phyloP scores from a whole-genome alignment of 2,329 filamentous ascomycete species.

The Zelopaecilomyces penicillatus region DNA sequence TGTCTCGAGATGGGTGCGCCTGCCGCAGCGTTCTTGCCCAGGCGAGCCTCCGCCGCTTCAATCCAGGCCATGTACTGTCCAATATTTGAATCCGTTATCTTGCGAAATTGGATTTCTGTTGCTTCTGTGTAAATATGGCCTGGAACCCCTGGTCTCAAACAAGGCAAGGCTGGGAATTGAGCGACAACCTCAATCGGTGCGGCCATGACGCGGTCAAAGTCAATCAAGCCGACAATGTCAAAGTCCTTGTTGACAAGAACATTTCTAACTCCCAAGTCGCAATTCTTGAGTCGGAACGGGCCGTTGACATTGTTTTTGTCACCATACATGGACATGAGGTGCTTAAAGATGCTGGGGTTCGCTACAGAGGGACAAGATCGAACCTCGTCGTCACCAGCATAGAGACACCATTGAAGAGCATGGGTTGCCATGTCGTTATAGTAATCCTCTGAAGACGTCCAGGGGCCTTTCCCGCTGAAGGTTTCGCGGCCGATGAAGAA shows the following conservation, averaged over 20 bases:
- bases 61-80: no score
- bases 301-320: background rate
- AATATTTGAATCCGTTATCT: no score
- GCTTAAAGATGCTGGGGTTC: constrained; percentile 1
- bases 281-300: constrained; percentile 5
- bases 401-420: background rate
- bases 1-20: no score
- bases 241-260: constrained; percentile 4
- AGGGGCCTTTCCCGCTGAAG: constrained; percentile 2
- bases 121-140: no score
- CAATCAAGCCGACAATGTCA: constrained; percentile 3
- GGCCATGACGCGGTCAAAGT: constrained; percentile 4
- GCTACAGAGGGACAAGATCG: background rate
- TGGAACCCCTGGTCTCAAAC: no score
- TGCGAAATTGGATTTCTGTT: no score
- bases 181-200: constrained; percentile 4
- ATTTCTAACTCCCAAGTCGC: constrained; percentile 3
- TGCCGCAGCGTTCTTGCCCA: no score
- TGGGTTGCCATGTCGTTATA: background rate
- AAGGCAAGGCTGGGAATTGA: background rate
- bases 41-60: no score
- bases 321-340: background rate
- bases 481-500: constrained; percentile 5
- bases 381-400: background rate
- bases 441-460: constrained; percentile 1